phyloP scores from a whole-genome alignment of 345 rosid genomes.

The Zanthoxylum bungeanum region DNA sequence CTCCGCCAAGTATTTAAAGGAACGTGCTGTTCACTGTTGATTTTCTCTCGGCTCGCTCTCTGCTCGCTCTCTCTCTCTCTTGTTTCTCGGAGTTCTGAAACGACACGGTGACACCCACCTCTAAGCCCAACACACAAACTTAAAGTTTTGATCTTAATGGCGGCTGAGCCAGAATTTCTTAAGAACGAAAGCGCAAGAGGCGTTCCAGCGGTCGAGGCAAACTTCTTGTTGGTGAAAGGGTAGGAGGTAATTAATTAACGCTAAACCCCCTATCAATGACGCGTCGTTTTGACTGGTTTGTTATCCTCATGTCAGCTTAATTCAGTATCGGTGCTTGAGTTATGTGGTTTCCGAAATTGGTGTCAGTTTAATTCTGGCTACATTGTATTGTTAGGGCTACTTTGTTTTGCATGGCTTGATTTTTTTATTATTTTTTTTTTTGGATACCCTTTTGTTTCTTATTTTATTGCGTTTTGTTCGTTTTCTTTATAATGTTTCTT shows the following conservation, averaged over 20 bases:
- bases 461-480: neutral
- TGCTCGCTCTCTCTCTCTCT: too few relatives aligned
- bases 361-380: neutral
- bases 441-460: neutral
- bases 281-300: too few relatives aligned
- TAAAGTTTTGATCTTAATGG: neutral
- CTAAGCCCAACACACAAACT: neutral
- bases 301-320: neutral
- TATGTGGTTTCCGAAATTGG: neutral
- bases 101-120: neutral
- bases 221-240: slow-evolving; percentile 20
- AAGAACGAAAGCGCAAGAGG: slow-evolving; percentile 20
- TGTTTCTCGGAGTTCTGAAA: neutral
- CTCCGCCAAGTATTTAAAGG: slow-evolving; percentile 4
- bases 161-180: neutral
- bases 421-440: too few relatives aligned
- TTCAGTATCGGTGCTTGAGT: neutral
- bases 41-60: neutral
- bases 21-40: neutral
- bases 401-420: too few relatives aligned
- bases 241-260: slow-evolving; percentile 30
- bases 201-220: neutral
- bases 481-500: neutral
- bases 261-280: too few relatives aligned
- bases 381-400: neutral